Base-by-base conservation (phyloP, 306 rosid species). In the Lathyrus oleraceus region DNA sequence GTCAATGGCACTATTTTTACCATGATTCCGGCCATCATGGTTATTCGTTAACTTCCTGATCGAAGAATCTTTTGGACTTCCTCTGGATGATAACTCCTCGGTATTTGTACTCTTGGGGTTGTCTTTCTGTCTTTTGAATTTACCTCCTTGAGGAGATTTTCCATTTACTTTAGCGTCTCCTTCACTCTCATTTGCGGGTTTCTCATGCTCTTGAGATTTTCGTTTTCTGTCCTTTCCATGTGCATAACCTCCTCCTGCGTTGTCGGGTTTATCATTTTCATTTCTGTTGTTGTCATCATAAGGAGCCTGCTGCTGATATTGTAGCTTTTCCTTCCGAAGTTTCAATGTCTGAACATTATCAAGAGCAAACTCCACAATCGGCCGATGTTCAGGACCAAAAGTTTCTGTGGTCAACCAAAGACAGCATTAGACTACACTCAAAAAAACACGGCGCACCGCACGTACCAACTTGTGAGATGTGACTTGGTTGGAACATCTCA, bases 351-450 rank as follows among this genome's bases (percentile, higher is more conserved):
- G 92, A 79, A 94, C 89, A 72, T 94, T 91, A 76, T 94, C 97
- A 45, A 94, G 53, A 51, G 99, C 96, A 51, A 94, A 94, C 89
- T 94, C 99, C 67, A 94, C 95, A n/a, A 94, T 89, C 0, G 97
- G 99, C 6, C 99, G 92, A 71, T 89, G 84, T 36, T 81, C 92
- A n/a, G 88, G 77, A 73, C 95, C 95, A 79, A 94, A 94, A 57
- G 97, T 91, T 80, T 83, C 99, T 87, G 60, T 67, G 69, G 67
- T 66, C 73, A 57, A 49, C 28, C 65, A 75, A 21, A 76, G 39
- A 68, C 17, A 57, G 54, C n/a, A 44, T 58, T 23, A 61, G 38
- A 32, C 72, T 42, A 61, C 65, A 61, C 65, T 70, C 42, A 15
- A 36, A 30, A 30, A 63, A 59, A 4, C 36, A 42, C 17, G 28